phyloP scores from a whole-genome alignment of 495 filamentous ascomycete genomes.

The Filosporella fistucella region DNA sequence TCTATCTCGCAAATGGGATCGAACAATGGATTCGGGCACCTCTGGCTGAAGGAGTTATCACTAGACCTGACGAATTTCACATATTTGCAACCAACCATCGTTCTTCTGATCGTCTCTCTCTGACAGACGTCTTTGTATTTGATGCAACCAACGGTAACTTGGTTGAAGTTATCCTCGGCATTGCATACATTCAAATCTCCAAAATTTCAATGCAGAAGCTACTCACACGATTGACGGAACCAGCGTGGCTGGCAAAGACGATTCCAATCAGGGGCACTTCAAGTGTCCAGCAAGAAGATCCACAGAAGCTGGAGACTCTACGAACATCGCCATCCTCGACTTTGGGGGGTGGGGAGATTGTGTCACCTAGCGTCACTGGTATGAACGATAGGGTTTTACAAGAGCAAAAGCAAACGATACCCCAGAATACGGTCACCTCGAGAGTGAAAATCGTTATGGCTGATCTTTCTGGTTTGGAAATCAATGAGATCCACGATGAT shows the following conservation, averaged over 20 bases:
- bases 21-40: conserved; percentile 45
- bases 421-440: conserved; percentile 22
- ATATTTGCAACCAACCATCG: conserved; percentile 37
- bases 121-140: conserved; percentile 50
- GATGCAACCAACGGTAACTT: conserved; percentile 35
- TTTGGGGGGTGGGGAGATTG: background rate
- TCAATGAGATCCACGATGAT: conserved; percentile 33
- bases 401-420: conserved; percentile 6
- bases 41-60: conserved; percentile 18
- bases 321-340: background rate
- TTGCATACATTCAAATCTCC: conserved; percentile 39
- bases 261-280: conserved; percentile 14
- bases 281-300: conserved; percentile 11
- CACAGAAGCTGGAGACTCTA: conserved; percentile 20
- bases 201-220: conserved; percentile 40
- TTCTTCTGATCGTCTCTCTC: conserved; percentile 29
- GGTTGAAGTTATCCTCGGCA: conserved; percentile 44
- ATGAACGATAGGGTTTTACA: conserved; percentile 10
- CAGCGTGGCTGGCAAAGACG: background rate
- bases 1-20: conserved; percentile 44
- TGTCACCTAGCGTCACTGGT: conserved; percentile 12
- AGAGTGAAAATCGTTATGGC: conserved; percentile 27
- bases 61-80: conserved; percentile 35
- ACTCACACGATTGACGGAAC: conserved; percentile 16
- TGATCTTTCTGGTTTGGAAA: conserved; percentile 39